phyloP scores from a whole-genome alignment of 2,329 filamentous ascomycete genomes.

The Verticillium klebahnii region DNA sequence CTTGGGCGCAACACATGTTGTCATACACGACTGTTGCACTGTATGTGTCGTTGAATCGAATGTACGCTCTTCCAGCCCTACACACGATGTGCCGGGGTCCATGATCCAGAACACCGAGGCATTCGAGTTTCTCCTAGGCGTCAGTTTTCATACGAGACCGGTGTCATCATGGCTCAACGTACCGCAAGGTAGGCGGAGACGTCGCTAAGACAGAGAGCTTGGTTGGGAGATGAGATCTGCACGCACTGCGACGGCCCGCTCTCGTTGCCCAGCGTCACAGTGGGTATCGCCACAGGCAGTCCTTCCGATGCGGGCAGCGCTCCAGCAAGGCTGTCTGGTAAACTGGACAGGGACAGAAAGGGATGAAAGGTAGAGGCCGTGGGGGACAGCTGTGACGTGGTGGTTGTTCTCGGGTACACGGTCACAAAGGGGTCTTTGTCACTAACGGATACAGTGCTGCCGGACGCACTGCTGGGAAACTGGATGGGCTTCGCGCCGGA shows the following conservation, averaged over 20 bases:
- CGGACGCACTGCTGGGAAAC: conserved; percentile 19
- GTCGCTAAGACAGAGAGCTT: conserved; percentile 23
- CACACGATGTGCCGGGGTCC: conserved; percentile 29
- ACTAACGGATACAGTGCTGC: conserved; percentile 15
- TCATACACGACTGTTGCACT: conserved; percentile 49
- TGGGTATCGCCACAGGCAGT: background rate
- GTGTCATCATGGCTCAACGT: conserved; percentile 14
- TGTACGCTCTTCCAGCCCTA: conserved; percentile 38
- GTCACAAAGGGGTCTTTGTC: conserved; percentile 54
- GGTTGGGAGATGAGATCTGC: conserved; percentile 2
- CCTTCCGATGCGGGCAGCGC: background rate
- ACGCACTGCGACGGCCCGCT: conserved; percentile 1
- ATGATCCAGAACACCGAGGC: conserved; percentile 25
- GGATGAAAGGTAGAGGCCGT: conserved; percentile 61
- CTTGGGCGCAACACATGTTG: conserved; percentile 36
- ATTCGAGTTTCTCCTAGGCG: conserved; percentile 13
- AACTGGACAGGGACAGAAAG: background rate
- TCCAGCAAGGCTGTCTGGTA: background rate
- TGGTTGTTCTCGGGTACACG: conserved; percentile 22
- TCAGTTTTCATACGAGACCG: background rate
- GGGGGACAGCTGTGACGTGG: conserved; percentile 50
- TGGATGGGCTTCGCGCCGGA: conserved; percentile 23
- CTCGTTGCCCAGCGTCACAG: background rate
- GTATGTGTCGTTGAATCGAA: conserved; percentile 56
- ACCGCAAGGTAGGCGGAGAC: conserved; percentile 42